A percentile compares a stretch with the other conserved stretches of the same genome.
phyloP scores from a whole-genome alignment of 176 grass and related monocot genomes.

The Lolium perenne region DNA sequence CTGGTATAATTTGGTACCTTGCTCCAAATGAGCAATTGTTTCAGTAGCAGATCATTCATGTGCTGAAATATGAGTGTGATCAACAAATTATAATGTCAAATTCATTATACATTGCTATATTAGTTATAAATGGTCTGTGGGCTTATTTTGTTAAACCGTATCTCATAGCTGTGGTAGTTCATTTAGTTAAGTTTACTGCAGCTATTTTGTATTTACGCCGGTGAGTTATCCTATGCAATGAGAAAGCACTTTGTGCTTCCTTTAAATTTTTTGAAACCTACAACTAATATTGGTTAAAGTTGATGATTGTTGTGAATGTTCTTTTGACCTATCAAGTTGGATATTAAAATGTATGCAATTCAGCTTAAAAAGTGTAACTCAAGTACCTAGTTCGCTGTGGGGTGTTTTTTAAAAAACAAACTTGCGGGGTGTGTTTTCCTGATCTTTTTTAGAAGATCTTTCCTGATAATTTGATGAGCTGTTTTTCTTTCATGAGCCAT shows the following conservation, averaged over 20 bases:
- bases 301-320: not conserved
- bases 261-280: not conserved
- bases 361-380: not conserved
- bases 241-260: not conserved
- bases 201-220: not conserved
- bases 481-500: not conserved
- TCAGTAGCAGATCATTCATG: not conserved
- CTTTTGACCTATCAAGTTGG: not conserved
- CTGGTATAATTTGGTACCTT: not conserved
- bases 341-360: not conserved
- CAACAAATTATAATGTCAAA: not conserved
- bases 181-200: not conserved
- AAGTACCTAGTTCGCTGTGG: not conserved
- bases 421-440: not conserved
- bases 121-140: not conserved
- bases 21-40: not conserved
- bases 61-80: conserved; percentile 12
- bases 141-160: not conserved
- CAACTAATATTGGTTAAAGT: conserved; percentile 1
- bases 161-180: not conserved
- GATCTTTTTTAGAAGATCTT: no score
- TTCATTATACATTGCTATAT: not conserved
- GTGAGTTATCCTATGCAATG: not conserved
- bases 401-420: not conserved
- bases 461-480: no score